Evolutionary conservation across 1,284 basidiomycete species (phyloP), one percentile per base, ranked within the genome.

Genomic region (Fomitopsis pinicola): DNA sequence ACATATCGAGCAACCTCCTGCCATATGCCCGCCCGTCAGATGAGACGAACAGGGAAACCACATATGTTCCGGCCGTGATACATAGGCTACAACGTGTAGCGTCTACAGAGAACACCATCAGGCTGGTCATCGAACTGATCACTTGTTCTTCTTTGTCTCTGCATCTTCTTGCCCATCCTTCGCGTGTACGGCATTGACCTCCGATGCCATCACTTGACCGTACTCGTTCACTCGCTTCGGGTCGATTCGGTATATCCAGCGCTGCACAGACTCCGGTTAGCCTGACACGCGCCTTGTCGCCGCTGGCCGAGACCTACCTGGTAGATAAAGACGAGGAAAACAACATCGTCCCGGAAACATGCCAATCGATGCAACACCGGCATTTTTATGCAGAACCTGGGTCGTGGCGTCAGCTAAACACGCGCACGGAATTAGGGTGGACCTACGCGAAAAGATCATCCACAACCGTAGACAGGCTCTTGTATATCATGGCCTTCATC

Each of bases 401-500:
- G 62, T 70, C 30, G 44, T 62, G 15, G 45, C 33, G 45, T 62
- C 54, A 66, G 36, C 62, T 59, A 45, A 36, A 44, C 42, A 33
- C 35, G 38, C 46, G 28, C n/a, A 35, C 35, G 35, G 36, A 42
- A 35, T 50, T 55, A 55, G 44, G 42, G 52, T 36, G 42, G 52
- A 72, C 85, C 66, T 80, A 93, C 87, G 91, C 92, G 76, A 95
- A 96, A 67, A 97, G 84, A 77, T 97, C 95, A 76, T 98, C 95
- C 36, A 97, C 92, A 59, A 94, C 91, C 1, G 93, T 94, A 35
- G 89, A 90, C 56, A 95, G 78, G 2, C 92, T 90, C 79, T 97
- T 97, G 82, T 94, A 98, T 65, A 96, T 88, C 91, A 98, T 95
- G 3, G 96, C 93, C 76, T 96, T 97, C 88, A 96, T 94, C 10